Evolutionary conservation across 2,329 filamentous ascomycete species (phyloP).

Genomic region (Aspergillus phoenicis): DNA sequence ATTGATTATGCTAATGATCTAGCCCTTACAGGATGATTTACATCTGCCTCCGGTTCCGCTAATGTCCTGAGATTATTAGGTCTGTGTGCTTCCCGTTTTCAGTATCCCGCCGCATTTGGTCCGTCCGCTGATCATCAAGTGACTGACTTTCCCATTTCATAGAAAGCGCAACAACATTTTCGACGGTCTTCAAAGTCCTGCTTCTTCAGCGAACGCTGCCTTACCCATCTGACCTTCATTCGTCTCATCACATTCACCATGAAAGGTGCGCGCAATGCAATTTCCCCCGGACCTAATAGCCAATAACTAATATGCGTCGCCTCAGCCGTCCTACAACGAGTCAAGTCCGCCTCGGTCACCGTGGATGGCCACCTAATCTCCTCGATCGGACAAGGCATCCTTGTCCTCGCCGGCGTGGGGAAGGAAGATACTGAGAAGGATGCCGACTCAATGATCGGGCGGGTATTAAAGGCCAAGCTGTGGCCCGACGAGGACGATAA

Average conservation of each 20-base stretch:
- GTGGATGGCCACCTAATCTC: slow-evolving; percentile 90
- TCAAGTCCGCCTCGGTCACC: slow-evolving; percentile 92
- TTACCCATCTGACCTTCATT: no score
- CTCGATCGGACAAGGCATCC: slow-evolving; percentile 82
- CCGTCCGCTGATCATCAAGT: slow-evolving; percentile 6
- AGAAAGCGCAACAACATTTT: not conserved
- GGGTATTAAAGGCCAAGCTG: slow-evolving; percentile 84
- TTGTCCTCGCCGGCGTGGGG: slow-evolving; percentile 89
- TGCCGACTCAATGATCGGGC: slow-evolving; percentile 77
- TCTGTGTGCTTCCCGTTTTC: not conserved
- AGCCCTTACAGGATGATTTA: not conserved
- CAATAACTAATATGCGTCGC: not conserved
- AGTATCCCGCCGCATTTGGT: slow-evolving; percentile 5
- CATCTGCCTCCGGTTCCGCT: not conserved
- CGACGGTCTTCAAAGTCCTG: not conserved
- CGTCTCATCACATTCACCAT: slow-evolving; percentile 25
- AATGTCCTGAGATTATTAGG: not conserved
- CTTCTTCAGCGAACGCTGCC: not conserved
- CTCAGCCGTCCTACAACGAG: slow-evolving; percentile 85
- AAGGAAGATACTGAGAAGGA: slow-evolving; percentile 90
- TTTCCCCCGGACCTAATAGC: not conserved
- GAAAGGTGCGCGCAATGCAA: slow-evolving; percentile 42
- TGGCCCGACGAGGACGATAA: slow-evolving; percentile 81
- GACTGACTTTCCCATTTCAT: not conserved
- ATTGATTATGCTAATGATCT: not conserved